A percentile compares a stretch with the other conserved stretches of the same genome.
Conservation (phyloP, 495 filamentous ascomycete genomes). For the Aspergillus ellipticus region DNA sequence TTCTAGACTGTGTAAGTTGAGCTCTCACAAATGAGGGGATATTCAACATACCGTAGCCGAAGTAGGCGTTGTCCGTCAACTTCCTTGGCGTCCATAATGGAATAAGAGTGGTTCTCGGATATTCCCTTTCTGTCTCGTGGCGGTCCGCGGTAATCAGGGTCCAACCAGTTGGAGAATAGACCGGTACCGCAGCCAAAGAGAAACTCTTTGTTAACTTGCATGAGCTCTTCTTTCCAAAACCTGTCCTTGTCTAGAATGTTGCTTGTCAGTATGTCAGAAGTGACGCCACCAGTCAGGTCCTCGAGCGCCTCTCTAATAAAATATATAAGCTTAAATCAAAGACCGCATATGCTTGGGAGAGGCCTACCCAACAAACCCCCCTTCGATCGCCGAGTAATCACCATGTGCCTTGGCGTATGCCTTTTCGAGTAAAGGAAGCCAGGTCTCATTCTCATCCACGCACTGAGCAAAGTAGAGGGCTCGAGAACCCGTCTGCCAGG, state of each 20-base stretch:
- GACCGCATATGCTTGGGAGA: not conserved
- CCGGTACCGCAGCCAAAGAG: conserved; percentile 81
- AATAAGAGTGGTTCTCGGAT: conserved; percentile 79
- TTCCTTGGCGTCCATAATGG: conserved; percentile 78
- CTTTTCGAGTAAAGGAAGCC: conserved; percentile 91
- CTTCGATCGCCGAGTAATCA: conserved; percentile 78
- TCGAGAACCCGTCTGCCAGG: conserved; percentile 70
- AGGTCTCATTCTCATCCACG: conserved; percentile 82
- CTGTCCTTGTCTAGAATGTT: conserved; percentile 84
- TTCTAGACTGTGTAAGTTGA: conserved; percentile 41
- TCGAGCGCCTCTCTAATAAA: conserved; percentile 80
- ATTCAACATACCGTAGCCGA: conserved; percentile 52
- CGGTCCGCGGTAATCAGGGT: conserved; percentile 33
- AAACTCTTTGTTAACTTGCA: conserved; percentile 82
- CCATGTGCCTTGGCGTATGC: conserved; percentile 96
- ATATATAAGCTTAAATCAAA: conserved; percentile 2
- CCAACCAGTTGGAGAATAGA: conserved; percentile 54
- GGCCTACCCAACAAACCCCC: conserved; percentile 68
- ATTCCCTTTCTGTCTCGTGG: conserved; percentile 66
- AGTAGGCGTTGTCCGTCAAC: conserved; percentile 71
- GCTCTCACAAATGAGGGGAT: not conserved
- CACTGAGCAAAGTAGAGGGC: conserved; percentile 87
- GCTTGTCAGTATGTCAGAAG: conserved; percentile 70
- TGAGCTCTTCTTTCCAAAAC: conserved; percentile 85
- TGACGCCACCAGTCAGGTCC: conserved; percentile 90